These are phyloP conservation scores for Xylaria castorea DNA, from an alignment of 495 filamentous ascomycete genomes.

Conservation along the genomic window DNA sequence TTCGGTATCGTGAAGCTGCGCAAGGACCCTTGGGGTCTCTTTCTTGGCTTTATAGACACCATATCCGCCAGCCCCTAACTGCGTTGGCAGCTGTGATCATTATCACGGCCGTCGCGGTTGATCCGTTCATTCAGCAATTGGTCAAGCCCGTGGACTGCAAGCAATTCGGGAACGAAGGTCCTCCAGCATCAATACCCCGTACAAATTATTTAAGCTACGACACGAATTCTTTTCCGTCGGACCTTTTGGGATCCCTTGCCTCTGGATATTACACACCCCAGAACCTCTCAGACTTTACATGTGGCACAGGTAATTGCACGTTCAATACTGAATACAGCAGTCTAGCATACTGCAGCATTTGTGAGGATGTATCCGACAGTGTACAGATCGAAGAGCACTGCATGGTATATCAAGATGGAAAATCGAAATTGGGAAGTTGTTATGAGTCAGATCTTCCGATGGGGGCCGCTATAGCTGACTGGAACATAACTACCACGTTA, in stretches of 20 bases:
- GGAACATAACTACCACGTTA: constrained; percentile 9
- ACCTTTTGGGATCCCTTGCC: constrained; percentile 18
- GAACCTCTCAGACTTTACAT: constrained; percentile 20
- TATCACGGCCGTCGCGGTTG: constrained; percentile 7
- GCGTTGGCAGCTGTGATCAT: constrained; percentile 5
- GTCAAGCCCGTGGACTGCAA: constrained; percentile 7
- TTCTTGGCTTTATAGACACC: constrained; percentile 18
- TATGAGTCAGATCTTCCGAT: neutral
- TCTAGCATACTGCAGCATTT: constrained; percentile 28
- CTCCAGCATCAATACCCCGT: constrained; percentile 22
- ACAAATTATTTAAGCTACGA: constrained; percentile 25
- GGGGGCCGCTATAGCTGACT: constrained; percentile 5
- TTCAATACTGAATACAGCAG: constrained; percentile 24
- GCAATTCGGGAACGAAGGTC: constrained; percentile 20
- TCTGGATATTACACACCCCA: constrained; percentile 9
- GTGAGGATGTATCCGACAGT: constrained; percentile 28
- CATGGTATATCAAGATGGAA: constrained; percentile 6
- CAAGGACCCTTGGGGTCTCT: constrained; percentile 29
- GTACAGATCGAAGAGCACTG: neutral
- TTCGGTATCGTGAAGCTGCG: constrained; percentile 29
- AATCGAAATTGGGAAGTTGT: constrained; percentile 4
- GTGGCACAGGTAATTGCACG: constrained; percentile 28
- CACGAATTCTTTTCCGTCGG: constrained; percentile 17
- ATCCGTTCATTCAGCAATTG: constrained; percentile 20
- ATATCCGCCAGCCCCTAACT: constrained; percentile 9